phyloP scores from a whole-genome alignment of 352 stramenopile genomes.

The Saprolegnia diclina region DNA sequence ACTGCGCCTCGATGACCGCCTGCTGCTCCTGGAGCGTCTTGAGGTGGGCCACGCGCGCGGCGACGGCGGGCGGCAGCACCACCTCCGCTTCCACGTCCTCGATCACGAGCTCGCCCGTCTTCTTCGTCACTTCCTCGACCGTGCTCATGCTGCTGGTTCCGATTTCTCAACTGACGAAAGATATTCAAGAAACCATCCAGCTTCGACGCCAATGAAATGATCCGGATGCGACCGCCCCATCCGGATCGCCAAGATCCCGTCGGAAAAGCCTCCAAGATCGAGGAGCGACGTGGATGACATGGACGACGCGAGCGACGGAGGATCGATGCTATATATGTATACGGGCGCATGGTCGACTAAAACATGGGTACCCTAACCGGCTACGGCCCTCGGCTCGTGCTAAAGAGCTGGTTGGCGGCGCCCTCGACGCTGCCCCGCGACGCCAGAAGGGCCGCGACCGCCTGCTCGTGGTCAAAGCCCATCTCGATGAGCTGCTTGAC shows the following conservation, averaged over 20 bases:
- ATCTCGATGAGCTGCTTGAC: constrained; percentile 68
- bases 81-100: constrained; percentile 7
- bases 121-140: constrained; percentile 5
- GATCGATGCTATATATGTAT: too few species aligned
- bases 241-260: not conserved
- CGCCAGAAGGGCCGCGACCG: constrained; percentile 37
- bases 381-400: not conserved
- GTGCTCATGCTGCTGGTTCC: not conserved
- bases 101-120: constrained; percentile 25
- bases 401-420: constrained; percentile 19
- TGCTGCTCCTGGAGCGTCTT: constrained; percentile 46
- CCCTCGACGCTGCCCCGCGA: constrained; percentile 15
- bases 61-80: constrained; percentile 9
- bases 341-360: too few species aligned
- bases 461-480: constrained; percentile 55
- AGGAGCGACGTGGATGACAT: too few species aligned
- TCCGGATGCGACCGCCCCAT: not conserved
- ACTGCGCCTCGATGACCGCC: constrained; percentile 68
- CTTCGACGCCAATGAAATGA: not conserved
- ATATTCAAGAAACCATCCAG: too few species aligned
- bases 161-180: not conserved
- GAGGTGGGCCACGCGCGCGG: constrained; percentile 22
- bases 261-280: too few species aligned
- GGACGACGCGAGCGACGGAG: too few species aligned
- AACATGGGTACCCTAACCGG: too few species aligned